Evolutionary conservation across 495 filamentous ascomycete species (phyloP), one percentile per base, ranked within the genome.

Genomic region (Penicillium diatomitis): DNA sequence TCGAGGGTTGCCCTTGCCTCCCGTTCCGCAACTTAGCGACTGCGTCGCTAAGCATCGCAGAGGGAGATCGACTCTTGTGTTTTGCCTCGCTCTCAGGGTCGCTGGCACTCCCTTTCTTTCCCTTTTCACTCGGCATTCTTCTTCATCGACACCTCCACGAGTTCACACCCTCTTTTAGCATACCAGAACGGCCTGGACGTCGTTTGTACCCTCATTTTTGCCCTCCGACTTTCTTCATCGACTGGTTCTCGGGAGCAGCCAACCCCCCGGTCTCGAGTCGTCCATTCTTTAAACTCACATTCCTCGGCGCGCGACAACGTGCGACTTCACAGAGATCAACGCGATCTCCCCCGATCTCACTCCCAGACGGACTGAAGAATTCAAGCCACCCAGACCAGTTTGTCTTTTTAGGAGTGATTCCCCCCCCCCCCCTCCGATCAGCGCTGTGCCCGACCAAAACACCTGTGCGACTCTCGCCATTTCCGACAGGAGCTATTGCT

Each of bases 221-320:
- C 41, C 38, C 46, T 34, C 46, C 28, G 32, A 31, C 40, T 30
- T 30, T 47, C 10, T 11, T 20, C 20, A 20, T 20, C n/a, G 56
- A 56, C 53, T 63, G 46, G 53, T 43, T 48, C 44, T 55, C 54
- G 54, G 57, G 57, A 11, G 60, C 47, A 55, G 20, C 20, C 20
- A 20, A 20, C 20, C 20, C 20, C 57, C 56, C 50, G 55, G 58
- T 52, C 40, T 56, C 37, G 37, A 53, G 52, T 63, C 50, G 50
- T 63, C 60, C 60, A 63, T 63, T 63, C 60, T 61, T 63, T 63
- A 50, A 42, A 54, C 52, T 55, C 52, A 61, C 60, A 63, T 63
- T 63, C 60, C 60, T 34, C 55, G 46, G 20, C 49, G 44, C 53
- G 51, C 50, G 38, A 42, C 29, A 46, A 43, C 50, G 46, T 20